Percentiles rank a stretch among this genome's conserved stretches.
Evolutionary conservation across 768 basidiomycete species (phyloP).

Genomic region (Leccinum barrowsii): DNA sequence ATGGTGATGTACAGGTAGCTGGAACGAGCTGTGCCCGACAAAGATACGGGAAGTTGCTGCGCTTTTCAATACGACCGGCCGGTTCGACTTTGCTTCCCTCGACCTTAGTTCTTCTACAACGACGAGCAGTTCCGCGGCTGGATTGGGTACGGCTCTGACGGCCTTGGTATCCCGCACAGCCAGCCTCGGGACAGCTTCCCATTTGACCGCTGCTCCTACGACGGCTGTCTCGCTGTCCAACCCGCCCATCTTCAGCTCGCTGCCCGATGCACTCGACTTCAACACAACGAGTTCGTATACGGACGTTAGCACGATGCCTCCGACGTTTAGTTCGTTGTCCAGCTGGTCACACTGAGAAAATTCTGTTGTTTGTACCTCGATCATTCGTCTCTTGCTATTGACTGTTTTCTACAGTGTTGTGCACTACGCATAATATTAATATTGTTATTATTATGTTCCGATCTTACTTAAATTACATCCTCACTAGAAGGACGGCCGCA

Average conservation of each 20-base stretch:
- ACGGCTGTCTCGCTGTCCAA: neutral
- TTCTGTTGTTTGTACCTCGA: neutral
- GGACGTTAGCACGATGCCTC: constrained; percentile 19
- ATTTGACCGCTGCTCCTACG: neutral
- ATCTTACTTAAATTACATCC: neutral
- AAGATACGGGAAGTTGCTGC: constrained; percentile 15
- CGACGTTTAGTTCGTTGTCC: constrained; percentile 10
- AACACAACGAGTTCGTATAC: constrained; percentile 6
- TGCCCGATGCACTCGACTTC: neutral
- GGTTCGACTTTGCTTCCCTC: constrained; percentile 16
- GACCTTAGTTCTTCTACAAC: constrained; percentile 6
- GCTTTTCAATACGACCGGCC: constrained; percentile 15
- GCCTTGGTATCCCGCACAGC: neutral
- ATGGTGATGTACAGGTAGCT: constrained; percentile 10
- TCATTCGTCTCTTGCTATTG: neutral
- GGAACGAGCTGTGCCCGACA: constrained; percentile 21
- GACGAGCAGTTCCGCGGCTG: neutral
- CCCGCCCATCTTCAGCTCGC: neutral
- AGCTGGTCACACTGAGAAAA: neutral
- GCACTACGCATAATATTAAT: neutral
- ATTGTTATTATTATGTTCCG: neutral
- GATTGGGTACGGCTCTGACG: neutral
- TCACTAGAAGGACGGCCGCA: no score
- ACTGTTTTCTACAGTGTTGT: neutral
- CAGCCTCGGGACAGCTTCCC: neutral